Evolutionary conservation across 768 basidiomycete genomes (phyloP), one percentile per base, ranked within the genome.

Genomic region (Candolleomyces efflorescens): DNA sequence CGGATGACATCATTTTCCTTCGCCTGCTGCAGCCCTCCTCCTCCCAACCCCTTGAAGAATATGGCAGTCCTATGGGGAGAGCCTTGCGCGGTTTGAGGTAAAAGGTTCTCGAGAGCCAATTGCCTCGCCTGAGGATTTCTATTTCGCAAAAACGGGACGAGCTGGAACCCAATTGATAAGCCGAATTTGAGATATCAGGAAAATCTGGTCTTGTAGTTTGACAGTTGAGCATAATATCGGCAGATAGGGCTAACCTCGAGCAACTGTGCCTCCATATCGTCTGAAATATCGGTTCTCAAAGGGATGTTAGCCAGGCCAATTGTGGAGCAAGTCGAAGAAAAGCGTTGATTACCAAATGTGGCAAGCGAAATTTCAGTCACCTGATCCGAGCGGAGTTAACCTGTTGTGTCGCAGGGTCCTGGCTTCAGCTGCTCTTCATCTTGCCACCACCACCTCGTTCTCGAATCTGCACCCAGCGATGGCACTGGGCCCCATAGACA

Each of bases 71-170:
- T 79, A 69, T 91, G 71, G 0, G 87, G 82, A 7, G 90, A 81
- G 50, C 82, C 85, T 58, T 83, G 80, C 11, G 85, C 78, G 18
- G 93, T 94, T 60, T 94, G 89, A 0, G 86, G 82, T 6, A 97
- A 71, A 15, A 98, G 80, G 73, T 92, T 91, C 44, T 85, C 81
- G 6, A 98, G 78, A 3, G 96, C 92, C 58, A 97, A 80, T 65
- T 89, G 87, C 46, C 96, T 83, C 18, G 90, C 95, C 66, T 93
- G 86, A 0, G 90, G 92, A 64, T 95, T 96, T 59, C 79, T 81
- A 62, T 95, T 93, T 63, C 87, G 83, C 53, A 98, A 73, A 68
- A 98, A 98, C 2, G 82, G 85, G 12, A 94, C 71, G 22, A 98
- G 83, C 86, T 97, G 71, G n/a, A 12, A 6, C 2, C 13, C 5